phyloP scores from a whole-genome alignment of 2,329 filamentous ascomycete genomes.

The Trichothecium roseum region DNA sequence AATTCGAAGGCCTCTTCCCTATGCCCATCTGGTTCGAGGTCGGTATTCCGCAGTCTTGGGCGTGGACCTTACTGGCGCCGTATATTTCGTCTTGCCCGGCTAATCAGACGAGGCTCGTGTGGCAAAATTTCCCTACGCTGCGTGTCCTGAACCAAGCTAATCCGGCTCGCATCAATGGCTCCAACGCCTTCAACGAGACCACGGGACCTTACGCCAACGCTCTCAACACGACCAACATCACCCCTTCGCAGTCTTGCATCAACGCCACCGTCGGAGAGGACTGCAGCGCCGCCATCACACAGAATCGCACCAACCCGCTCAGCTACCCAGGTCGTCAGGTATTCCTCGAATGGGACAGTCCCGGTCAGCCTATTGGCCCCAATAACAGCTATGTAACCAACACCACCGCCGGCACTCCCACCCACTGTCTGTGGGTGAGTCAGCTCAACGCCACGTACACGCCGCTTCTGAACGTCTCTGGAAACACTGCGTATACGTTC shows the following conservation, averaged over 20 bases:
- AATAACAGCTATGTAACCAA: constrained; percentile 73
- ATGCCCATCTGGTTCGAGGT: constrained; percentile 77
- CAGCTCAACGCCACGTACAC: constrained; percentile 70
- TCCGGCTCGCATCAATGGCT: constrained; percentile 54
- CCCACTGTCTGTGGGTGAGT: constrained; percentile 64
- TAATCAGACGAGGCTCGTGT: constrained; percentile 63
- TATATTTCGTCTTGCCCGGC: constrained; percentile 69
- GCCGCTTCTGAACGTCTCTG: constrained; percentile 40
- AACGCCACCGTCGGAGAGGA: constrained; percentile 43
- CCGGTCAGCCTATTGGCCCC: constrained; percentile 59
- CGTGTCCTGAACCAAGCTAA: constrained; percentile 69
- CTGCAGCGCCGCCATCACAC: constrained; percentile 54
- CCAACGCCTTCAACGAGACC: constrained; percentile 53
- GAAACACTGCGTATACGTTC: constrained; percentile 48
- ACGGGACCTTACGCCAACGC: constrained; percentile 48
- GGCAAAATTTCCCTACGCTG: constrained; percentile 75
- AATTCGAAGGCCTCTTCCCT: constrained; percentile 69
- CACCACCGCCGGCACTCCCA: constrained; percentile 46
- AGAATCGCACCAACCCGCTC: constrained; percentile 60
- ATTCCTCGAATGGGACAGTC: constrained; percentile 60
- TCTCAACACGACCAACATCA: constrained; percentile 35
- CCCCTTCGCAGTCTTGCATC: constrained; percentile 40
- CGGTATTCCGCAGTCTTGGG: constrained; percentile 75
- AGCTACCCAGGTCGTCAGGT: constrained; percentile 66
- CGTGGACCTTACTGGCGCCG: constrained; percentile 71